These are phyloP conservation scores for Prunus salicina DNA, from an alignment of 306 rosid genomes.

Conservation along the genomic window DNA sequence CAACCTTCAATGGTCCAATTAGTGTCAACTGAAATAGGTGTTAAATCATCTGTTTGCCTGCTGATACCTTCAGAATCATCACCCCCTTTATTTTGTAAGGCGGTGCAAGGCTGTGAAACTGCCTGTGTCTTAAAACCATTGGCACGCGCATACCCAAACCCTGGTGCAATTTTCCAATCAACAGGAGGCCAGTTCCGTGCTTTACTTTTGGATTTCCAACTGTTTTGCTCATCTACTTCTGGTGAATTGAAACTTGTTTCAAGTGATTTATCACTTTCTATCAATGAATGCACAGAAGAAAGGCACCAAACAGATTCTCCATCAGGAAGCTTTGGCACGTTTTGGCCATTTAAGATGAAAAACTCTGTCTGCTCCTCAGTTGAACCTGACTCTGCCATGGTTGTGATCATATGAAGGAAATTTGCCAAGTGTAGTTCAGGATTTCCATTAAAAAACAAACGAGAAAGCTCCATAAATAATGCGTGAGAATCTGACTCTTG, in stretches of 20 bases:
- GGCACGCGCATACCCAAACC: constrained; percentile 60
- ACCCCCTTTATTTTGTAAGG: constrained; percentile 25
- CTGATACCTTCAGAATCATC: constrained; percentile 32
- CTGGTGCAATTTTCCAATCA: constrained; percentile 88
- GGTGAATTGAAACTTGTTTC: constrained; percentile 24
- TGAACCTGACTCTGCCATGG: constrained; percentile 72
- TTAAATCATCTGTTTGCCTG: constrained; percentile 27
- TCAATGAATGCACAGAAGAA: constrained; percentile 26
- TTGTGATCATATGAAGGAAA: constrained; percentile 84
- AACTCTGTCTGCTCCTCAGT: constrained; percentile 61
- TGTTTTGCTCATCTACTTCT: constrained; percentile 33
- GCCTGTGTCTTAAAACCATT: constrained; percentile 55
- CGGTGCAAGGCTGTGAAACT: constrained; percentile 23
- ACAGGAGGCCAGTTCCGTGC: constrained; percentile 65
- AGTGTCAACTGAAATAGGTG: constrained; percentile 37
- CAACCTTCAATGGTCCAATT: constrained; percentile 46
- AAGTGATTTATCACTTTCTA: constrained; percentile 30
- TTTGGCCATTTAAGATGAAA: constrained; percentile 70
- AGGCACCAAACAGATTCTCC: constrained; percentile 78
- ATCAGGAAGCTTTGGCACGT: constrained; percentile 57
- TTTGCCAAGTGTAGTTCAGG: constrained; percentile 69
- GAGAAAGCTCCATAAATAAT: constrained; percentile 81
- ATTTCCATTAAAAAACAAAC: constrained; percentile 56
- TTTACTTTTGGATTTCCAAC: constrained; percentile 42
- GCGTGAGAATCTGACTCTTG: constrained; percentile 67